phyloP scores from a whole-genome alignment of 2,329 filamentous ascomycete species.

The Colletotrichum agaves region DNA sequence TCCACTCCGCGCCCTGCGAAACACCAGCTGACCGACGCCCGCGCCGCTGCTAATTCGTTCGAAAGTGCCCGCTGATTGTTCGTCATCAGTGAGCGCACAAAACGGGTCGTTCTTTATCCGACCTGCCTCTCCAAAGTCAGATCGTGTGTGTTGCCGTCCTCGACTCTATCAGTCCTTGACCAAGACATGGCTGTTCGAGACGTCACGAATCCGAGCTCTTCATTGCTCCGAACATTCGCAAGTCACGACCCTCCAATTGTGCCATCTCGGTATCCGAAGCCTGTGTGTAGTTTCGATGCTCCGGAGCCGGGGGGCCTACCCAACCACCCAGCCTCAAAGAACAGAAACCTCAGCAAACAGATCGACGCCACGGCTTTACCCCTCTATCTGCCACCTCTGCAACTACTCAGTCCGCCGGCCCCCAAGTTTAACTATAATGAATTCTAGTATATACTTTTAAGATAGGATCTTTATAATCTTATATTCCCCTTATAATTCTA shows the following conservation, averaged over 20 bases:
- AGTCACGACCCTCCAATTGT: neutral
- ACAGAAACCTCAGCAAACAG: slow-evolving; percentile 15
- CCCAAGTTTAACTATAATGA: slow-evolving; percentile 14
- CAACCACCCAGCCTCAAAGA: slow-evolving; percentile 15
- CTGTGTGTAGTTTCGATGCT: neutral
- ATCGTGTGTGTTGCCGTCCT: neutral
- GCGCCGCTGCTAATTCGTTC: neutral
- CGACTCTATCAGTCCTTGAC: neutral
- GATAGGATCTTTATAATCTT: no score
- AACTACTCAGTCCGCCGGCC: slow-evolving; percentile 18
- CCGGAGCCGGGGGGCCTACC: slow-evolving; percentile 21
- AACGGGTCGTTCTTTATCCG: neutral
- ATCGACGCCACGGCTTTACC: slow-evolving; percentile 26
- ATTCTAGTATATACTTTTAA: no score
- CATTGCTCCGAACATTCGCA: neutral
- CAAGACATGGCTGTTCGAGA: neutral
- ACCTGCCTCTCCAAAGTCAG: neutral
- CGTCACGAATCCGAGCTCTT: neutral
- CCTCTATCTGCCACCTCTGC: slow-evolving; percentile 26
- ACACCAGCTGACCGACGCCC: neutral
- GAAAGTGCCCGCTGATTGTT: neutral
- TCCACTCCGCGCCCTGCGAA: neutral
- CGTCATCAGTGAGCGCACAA: neutral
- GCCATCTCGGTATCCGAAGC: slow-evolving; percentile 3
- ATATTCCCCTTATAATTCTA: no score